phyloP scores from a whole-genome alignment of 441 rosid genomes.

The Melastoma candidum region DNA sequence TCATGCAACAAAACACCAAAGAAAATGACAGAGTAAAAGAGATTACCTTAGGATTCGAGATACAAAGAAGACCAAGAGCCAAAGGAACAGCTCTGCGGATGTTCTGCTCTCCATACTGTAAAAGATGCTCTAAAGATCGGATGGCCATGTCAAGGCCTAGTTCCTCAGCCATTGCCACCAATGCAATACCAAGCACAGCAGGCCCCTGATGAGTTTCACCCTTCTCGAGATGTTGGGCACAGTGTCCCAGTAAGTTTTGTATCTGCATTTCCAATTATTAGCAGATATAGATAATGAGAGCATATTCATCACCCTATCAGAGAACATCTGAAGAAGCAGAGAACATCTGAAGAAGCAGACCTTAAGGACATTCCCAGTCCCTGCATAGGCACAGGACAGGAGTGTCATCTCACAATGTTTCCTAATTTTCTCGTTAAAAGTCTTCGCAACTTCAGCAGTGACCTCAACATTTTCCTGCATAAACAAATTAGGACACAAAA shows the following conservation, averaged over 20 bases:
- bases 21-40: not conserved
- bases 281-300: constrained; percentile 2
- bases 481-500: constrained; percentile 2
- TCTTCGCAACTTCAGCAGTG: constrained; percentile 78
- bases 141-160: constrained; percentile 93
- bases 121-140: constrained; percentile 83
- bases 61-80: constrained; percentile 95
- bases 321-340: constrained; percentile 11
- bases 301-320: too few species aligned
- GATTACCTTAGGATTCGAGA: constrained; percentile 91
- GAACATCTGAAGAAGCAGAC: constrained; percentile 20
- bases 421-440: constrained; percentile 76
- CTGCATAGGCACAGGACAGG: constrained; percentile 95
- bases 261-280: constrained; percentile 34
- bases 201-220: constrained; percentile 88
- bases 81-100: constrained; percentile 82
- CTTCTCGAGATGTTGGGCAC: constrained; percentile 79
- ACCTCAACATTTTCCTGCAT: constrained; percentile 82
- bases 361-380: constrained; percentile 94
- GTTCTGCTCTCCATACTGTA: constrained; percentile 89
- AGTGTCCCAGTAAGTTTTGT: constrained; percentile 78
- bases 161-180: constrained; percentile 99
- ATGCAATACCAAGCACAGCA: constrained; percentile 95
- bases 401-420: constrained; percentile 81
- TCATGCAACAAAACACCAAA: not conserved